A percentile compares a stretch with the other conserved stretches of the same genome.
phyloP scores from a whole-genome alignment of 78 protist genomes.

The Protostelium mycophagum region DNA sequence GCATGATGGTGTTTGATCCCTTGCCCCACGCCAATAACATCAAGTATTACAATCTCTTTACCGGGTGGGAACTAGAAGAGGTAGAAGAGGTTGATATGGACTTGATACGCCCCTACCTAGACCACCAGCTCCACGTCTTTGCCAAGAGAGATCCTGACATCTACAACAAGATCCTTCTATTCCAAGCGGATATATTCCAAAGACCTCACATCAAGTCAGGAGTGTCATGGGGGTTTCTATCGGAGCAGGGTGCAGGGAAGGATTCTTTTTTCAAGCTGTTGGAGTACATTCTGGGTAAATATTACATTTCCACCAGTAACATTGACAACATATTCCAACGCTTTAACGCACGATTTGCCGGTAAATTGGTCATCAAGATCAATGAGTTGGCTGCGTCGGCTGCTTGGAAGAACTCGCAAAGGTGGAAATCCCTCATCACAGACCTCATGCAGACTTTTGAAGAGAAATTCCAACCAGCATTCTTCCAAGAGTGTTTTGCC shows the following conservation, averaged over 20 bases:
- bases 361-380: background rate
- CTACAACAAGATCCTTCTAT: background rate
- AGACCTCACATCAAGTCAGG: background rate
- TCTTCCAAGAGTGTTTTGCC: background rate
- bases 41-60: background rate
- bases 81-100: background rate
- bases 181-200: background rate
- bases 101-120: background rate
- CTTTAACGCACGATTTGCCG: background rate
- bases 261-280: background rate
- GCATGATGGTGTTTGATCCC: background rate
- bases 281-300: background rate
- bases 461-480: background rate
- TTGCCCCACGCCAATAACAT: background rate
- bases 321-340: background rate
- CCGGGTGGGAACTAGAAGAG: background rate
- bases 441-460: background rate
- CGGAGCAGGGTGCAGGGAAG: background rate
- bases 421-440: background rate
- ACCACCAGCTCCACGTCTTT: background rate
- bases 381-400: background rate
- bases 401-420: background rate
- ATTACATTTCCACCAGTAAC: conserved; percentile 1
- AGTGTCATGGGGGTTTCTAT: background rate
- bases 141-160: background rate